Percentiles rank a stretch among this genome's conserved stretches.
These are phyloP conservation scores for Anisodus acutangulus DNA, from an alignment of 257 asterid genomes.

Conservation along the genomic window DNA sequence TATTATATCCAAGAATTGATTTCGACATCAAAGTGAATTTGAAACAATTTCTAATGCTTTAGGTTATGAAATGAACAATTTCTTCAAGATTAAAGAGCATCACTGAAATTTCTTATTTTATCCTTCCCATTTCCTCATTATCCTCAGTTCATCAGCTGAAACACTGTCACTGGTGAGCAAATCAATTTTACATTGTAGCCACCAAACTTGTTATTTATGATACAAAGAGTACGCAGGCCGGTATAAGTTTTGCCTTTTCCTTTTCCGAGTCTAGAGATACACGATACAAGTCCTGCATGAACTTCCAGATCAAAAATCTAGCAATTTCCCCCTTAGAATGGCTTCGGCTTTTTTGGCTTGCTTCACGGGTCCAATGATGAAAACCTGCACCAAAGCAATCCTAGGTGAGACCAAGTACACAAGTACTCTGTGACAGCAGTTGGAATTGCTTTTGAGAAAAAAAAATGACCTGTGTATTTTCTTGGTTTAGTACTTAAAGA, in stretches of 20 bases:
- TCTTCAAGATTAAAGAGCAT: neutral
- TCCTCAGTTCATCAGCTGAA: neutral
- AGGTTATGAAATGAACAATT: neutral
- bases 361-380: constrained; percentile 80
- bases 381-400: constrained; percentile 57
- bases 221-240: neutral
- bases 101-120: neutral
- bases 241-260: neutral
- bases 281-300: neutral
- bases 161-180: neutral
- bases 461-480: neutral
- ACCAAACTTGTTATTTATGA: constrained; percentile 15
- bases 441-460: neutral
- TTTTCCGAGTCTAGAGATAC: constrained; percentile 12
- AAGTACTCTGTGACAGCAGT: neutral
- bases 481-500: neutral
- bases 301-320: constrained; percentile 41
- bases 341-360: constrained; percentile 93
- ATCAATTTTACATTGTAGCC: neutral
- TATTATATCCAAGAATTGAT: neutral
- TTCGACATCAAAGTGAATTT: neutral
- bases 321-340: constrained; percentile 76
- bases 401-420: neutral
- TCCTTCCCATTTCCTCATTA: neutral
- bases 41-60: neutral